Percentiles rank a stretch among this genome's conserved stretches.
These are phyloP conservation scores for Solanum chiquidenum DNA, from an alignment of 257 asterid genomes.

Conservation along the genomic window DNA sequence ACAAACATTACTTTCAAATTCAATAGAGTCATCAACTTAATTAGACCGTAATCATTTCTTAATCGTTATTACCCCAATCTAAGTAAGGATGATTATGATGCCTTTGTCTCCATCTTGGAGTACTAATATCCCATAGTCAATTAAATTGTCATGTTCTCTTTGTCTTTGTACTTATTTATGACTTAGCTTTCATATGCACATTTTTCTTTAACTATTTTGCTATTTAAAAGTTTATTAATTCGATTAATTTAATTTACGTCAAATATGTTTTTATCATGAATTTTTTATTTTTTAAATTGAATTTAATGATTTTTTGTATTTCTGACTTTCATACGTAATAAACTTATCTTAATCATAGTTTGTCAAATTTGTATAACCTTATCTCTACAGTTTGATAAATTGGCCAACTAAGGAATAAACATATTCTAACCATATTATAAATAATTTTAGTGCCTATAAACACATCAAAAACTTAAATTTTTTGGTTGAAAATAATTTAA, in stretches of 20 bases:
- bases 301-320: too few species aligned
- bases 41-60: background rate
- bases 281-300: fast-evolving
- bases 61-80: background rate
- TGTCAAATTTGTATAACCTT: background rate
- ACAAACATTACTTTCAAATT: background rate
- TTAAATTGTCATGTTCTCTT: background rate
- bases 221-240: background rate
- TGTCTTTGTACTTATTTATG: background rate
- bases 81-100: background rate
- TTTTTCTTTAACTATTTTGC: too few species aligned
- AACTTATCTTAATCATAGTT: background rate
- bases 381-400: background rate
- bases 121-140: background rate
- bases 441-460: background rate
- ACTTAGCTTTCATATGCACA: background rate
- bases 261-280: fast-evolving
- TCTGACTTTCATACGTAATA: background rate
- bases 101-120: background rate
- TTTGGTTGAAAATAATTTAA: background rate
- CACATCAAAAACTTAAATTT: background rate
- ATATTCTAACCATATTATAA: background rate
- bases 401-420: background rate
- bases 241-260: background rate
- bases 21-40: background rate